phyloP scores from a whole-genome alignment of 331 rosid genomes.

The Malus hybrid region DNA sequence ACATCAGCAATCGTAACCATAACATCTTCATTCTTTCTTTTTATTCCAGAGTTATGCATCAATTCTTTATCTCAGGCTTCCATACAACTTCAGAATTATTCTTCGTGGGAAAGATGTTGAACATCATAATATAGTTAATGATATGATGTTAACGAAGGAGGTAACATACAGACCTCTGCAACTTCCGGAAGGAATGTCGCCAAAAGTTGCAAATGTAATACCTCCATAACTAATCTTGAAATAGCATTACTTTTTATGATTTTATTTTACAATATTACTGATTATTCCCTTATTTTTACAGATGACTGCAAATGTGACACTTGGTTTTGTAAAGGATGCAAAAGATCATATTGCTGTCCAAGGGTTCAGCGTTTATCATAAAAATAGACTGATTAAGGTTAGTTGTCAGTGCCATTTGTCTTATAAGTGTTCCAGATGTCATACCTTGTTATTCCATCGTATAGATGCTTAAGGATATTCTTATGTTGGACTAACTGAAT shows the following conservation, averaged over 20 bases:
- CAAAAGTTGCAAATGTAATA: slow-evolving; percentile 18
- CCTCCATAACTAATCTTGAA: background rate
- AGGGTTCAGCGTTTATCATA: slow-evolving; percentile 38
- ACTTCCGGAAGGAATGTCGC: background rate
- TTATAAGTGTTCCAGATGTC: too few relatives aligned
- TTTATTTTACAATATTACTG: too few relatives aligned
- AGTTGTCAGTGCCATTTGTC: background rate
- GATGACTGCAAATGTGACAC: slow-evolving; percentile 21
- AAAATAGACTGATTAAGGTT: slow-evolving; percentile 37
- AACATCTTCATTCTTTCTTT: too few relatives aligned
- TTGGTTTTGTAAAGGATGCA: slow-evolving; percentile 26
- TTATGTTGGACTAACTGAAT: too few relatives aligned
- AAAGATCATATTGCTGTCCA: slow-evolving; percentile 28
- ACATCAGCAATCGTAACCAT: background rate
- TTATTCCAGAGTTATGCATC: too few relatives aligned
- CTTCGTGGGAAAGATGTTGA: slow-evolving; percentile 28
- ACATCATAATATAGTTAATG: slow-evolving; percentile 25
- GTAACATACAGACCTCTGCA: slow-evolving; percentile 16
- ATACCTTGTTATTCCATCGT: too few relatives aligned
- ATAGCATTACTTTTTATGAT: background rate
- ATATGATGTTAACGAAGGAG: slow-evolving; percentile 21
- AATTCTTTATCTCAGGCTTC: too few relatives aligned
- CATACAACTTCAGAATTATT: slow-evolving; percentile 15
- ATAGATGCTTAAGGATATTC: too few relatives aligned
- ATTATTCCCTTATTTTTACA: background rate